phyloP scores from a whole-genome alignment of 257 asterid genomes.

The Orobanche coerulescens region DNA sequence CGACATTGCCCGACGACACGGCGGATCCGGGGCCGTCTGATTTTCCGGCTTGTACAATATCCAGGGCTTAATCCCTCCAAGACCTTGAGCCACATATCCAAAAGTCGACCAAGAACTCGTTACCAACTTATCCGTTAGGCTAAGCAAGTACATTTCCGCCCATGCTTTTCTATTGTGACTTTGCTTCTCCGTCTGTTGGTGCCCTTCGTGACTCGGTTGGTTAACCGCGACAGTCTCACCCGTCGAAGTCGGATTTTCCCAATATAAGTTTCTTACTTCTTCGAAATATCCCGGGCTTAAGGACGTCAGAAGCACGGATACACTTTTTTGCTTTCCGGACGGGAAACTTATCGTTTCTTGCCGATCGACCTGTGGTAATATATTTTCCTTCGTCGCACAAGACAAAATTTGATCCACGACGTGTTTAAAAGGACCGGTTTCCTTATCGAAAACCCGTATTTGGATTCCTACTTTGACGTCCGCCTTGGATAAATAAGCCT shows the following conservation, averaged over 20 bases:
- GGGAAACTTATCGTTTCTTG: slow-evolving; percentile 19
- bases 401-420: slow-evolving; percentile 51
- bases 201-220: slow-evolving; percentile 68
- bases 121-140: slow-evolving; percentile 62
- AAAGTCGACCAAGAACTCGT: slow-evolving; percentile 78
- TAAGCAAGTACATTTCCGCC: slow-evolving; percentile 77
- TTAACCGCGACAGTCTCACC: slow-evolving; percentile 52
- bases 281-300: slow-evolving; percentile 47
- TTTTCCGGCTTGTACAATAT: slow-evolving; percentile 54
- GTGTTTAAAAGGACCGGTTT: slow-evolving; percentile 36
- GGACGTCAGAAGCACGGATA: slow-evolving; percentile 50
- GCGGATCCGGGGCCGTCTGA: slow-evolving; percentile 40
- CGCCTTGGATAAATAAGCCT: slow-evolving; percentile 46
- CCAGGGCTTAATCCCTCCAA: slow-evolving; percentile 79
- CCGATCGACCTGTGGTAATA: slow-evolving; percentile 34
- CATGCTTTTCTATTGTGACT: slow-evolving; percentile 57
- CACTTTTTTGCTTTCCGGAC: slow-evolving; percentile 25
- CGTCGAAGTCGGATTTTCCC: slow-evolving; percentile 46
- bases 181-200: slow-evolving; percentile 45
- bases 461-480: slow-evolving; percentile 64
- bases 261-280: slow-evolving; percentile 45
- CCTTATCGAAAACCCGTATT: slow-evolving; percentile 39
- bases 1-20: slow-evolving; percentile 48
- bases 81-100: slow-evolving; percentile 85
- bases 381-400: slow-evolving; percentile 42